Evolutionary conservation across 1,139 yeast genomes (phyloP).

Genomic region (Zygotorulaspora mrakii): DNA sequence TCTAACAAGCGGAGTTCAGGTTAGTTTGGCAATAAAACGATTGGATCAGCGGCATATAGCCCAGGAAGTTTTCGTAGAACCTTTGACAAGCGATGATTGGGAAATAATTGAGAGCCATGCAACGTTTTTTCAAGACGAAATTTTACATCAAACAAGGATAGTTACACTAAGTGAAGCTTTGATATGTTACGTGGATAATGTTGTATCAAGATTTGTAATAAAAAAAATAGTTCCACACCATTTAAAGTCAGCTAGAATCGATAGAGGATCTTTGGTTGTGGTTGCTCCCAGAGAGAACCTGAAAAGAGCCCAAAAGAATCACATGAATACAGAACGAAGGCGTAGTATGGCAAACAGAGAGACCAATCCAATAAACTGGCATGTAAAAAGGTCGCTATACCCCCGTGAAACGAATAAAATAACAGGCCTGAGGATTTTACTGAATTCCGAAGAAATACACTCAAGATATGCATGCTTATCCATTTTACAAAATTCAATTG

Average conservation of each 20-base stretch:
- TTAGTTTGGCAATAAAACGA: constrained; percentile 37
- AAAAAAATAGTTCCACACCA: constrained; percentile 54
- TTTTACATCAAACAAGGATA: constrained; percentile 78
- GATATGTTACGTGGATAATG: constrained; percentile 67
- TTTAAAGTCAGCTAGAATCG: constrained; percentile 51
- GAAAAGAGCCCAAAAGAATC: constrained; percentile 25
- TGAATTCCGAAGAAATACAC: constrained; percentile 15
- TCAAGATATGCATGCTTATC: constrained; percentile 52
- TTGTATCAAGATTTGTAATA: constrained; percentile 62
- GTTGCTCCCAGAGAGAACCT: constrained; percentile 72
- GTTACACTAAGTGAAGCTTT: constrained; percentile 58
- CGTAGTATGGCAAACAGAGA: neutral
- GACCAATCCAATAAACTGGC: neutral
- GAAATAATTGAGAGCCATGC: constrained; percentile 86
- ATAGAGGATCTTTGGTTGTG: constrained; percentile 73
- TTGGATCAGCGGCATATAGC: constrained; percentile 49
- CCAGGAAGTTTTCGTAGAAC: constrained; percentile 69
- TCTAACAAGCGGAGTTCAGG: constrained; percentile 40
- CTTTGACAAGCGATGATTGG: constrained; percentile 79
- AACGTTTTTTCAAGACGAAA: constrained; percentile 64
- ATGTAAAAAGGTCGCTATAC: constrained; percentile 5
- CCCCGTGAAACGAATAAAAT: neutral
- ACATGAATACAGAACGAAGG: constrained; percentile 1
- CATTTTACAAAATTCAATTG: constrained; percentile 52
- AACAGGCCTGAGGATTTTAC: constrained; percentile 4